These are phyloP conservation scores for Cutaneotrichosporon cutaneum DNA, from an alignment of 1,284 basidiomycete species.

Conservation along the genomic window DNA sequence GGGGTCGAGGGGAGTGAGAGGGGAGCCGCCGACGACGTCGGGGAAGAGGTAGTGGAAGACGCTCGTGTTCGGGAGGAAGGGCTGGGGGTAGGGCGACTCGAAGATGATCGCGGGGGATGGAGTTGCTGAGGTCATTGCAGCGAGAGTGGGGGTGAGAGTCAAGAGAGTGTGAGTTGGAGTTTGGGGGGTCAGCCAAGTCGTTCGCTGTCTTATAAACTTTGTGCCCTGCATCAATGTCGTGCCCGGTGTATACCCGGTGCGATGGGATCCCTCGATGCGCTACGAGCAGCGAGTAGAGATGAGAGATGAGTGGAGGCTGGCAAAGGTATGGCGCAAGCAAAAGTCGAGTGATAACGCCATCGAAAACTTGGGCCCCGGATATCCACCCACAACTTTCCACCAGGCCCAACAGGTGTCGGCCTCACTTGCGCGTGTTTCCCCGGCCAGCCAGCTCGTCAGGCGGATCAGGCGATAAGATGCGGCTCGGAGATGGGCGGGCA, in stretches of 20 bases:
- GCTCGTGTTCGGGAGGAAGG: conserved; percentile 15
- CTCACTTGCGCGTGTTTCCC: too few relatives aligned
- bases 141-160: neutral
- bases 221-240: neutral
- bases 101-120: conserved; percentile 15
- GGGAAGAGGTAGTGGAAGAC: conserved; percentile 25
- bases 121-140: too few relatives aligned
- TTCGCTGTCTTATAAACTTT: neutral
- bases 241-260: neutral
- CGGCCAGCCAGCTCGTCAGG: too few relatives aligned
- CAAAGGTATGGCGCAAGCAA: neutral
- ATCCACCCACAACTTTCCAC: too few relatives aligned
- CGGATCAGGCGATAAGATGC: too few relatives aligned
- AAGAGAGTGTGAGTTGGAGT: neutral
- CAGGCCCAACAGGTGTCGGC: too few relatives aligned
- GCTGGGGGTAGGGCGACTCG: conserved; percentile 16
- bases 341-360: conserved; percentile 1
- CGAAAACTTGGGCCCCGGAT: neutral
- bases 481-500: too few relatives aligned
- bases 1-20: conserved; percentile 36
- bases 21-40: conserved; percentile 5
- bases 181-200: too few relatives aligned
- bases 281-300: neutral
- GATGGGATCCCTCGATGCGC: neutral
- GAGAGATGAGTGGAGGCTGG: neutral